Evolutionary conservation across 1,284 basidiomycete species (phyloP).

Genomic region (Rhodotorula mucilaginosa): DNA sequence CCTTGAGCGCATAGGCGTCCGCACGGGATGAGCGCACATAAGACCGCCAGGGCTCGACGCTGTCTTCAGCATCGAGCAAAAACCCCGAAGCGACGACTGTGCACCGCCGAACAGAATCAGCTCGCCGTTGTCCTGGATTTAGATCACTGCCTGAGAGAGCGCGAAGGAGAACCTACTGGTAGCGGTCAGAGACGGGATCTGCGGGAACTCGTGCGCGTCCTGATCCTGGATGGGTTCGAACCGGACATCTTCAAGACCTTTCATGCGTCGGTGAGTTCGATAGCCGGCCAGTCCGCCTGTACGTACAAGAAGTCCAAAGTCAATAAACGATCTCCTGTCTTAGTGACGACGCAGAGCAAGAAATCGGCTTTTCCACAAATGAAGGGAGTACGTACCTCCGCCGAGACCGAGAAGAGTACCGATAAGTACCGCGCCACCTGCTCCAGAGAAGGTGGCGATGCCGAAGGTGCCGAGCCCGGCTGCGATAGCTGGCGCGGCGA

Average conservation of each 20-base stretch:
- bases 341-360: no score
- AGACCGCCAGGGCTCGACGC: constrained; percentile 50
- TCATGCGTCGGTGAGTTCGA: constrained; percentile 54
- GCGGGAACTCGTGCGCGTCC: constrained; percentile 37
- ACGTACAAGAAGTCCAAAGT: no score
- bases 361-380: background rate
- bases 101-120: constrained; percentile 2
- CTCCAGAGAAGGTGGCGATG: constrained; percentile 45
- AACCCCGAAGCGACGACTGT: constrained; percentile 55
- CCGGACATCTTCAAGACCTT: constrained; percentile 55
- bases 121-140: no score
- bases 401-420: constrained; percentile 57
- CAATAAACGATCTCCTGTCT: background rate
- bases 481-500: constrained; percentile 56
- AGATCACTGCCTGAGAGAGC: constrained; percentile 32
- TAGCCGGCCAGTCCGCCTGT: constrained; percentile 52
- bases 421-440: constrained; percentile 53
- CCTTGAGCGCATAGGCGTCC: constrained; percentile 52
- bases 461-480: constrained; percentile 53
- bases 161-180: constrained; percentile 9
- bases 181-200: constrained; percentile 41
- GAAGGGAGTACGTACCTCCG: constrained; percentile 46
- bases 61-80: constrained; percentile 52
- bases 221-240: constrained; percentile 52
- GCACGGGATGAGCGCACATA: constrained; percentile 43